phyloP scores from a whole-genome alignment of 1,284 basidiomycete species.

The Sporisorium iseilematis-ciliati region DNA sequence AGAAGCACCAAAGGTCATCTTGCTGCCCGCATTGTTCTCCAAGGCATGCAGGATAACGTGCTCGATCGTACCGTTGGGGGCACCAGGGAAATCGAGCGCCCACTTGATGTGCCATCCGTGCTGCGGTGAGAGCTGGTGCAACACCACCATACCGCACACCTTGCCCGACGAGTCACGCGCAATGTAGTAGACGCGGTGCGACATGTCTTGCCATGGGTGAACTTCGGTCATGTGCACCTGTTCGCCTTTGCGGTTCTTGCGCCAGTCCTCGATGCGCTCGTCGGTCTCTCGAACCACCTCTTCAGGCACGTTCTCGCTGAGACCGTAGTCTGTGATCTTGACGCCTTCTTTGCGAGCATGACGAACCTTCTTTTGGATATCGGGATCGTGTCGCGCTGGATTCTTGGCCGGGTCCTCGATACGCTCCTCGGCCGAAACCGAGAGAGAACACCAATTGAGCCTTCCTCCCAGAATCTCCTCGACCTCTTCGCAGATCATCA shows the following conservation, averaged over 20 bases:
- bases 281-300: slow-evolving; percentile 71
- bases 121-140: slow-evolving; percentile 74
- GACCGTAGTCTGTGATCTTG: slow-evolving; percentile 69
- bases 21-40: slow-evolving; percentile 72
- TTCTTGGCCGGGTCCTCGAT: slow-evolving; percentile 72
- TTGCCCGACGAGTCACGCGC: slow-evolving; percentile 72
- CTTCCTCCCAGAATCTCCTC: slow-evolving; percentile 73
- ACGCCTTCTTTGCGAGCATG: slow-evolving; percentile 74
- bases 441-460: slow-evolving; percentile 74
- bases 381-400: slow-evolving; percentile 72
- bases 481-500: slow-evolving; percentile 72
- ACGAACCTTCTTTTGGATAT: slow-evolving; percentile 73
- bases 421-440: slow-evolving; percentile 74
- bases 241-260: slow-evolving; percentile 72
- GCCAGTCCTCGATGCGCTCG: slow-evolving; percentile 73
- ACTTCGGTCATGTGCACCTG: slow-evolving; percentile 76
- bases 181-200: slow-evolving; percentile 75
- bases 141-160: slow-evolving; percentile 73
- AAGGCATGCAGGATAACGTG: slow-evolving; percentile 74
- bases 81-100: slow-evolving; percentile 75
- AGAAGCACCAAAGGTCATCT: slow-evolving; percentile 71
- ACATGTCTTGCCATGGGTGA: slow-evolving; percentile 74
- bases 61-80: slow-evolving; percentile 73
- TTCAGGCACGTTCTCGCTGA: slow-evolving; percentile 70
- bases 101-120: slow-evolving; percentile 76